These are phyloP conservation scores for Pecoramyces ruminantium DNA, from an alignment of 192 early-diverging fungal species.

Conservation along the genomic window DNA sequence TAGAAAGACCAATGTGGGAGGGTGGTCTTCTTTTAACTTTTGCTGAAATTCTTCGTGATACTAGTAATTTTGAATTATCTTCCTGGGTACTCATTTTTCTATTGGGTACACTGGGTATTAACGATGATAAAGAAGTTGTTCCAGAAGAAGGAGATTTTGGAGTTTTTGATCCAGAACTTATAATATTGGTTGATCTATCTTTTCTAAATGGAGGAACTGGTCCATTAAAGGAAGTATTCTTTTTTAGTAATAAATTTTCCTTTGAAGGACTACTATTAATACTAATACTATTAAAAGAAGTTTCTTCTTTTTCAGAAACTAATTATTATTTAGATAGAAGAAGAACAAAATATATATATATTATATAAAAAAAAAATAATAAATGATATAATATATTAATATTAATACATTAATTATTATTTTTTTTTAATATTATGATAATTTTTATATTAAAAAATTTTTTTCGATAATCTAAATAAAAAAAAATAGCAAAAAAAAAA, in stretches of 20 bases:
- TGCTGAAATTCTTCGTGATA: background rate
- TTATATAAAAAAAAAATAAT: too few relatives aligned
- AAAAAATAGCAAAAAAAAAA: too few relatives aligned
- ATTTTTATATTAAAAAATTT: too few relatives aligned
- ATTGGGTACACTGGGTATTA: background rate
- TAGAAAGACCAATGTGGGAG: background rate
- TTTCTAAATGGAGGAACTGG: background rate
- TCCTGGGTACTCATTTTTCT: background rate
- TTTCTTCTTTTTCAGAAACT: background rate
- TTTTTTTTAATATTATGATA: too few relatives aligned
- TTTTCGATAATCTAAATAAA: too few relatives aligned
- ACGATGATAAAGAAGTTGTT: background rate
- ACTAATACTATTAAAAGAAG: too few relatives aligned
- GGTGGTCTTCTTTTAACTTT: background rate
- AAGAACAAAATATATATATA: too few relatives aligned
- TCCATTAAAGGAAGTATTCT: background rate
- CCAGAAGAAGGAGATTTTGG: background rate
- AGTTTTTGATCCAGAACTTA: background rate
- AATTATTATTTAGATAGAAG: too few relatives aligned
- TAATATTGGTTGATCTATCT: background rate
- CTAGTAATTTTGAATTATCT: background rate
- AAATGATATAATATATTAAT: too few relatives aligned
- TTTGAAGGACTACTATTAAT: background rate
- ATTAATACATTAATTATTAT: too few relatives aligned
- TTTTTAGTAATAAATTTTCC: background rate